phyloP scores from a whole-genome alignment of 345 rosid genomes.

The Turritis glabra region DNA sequence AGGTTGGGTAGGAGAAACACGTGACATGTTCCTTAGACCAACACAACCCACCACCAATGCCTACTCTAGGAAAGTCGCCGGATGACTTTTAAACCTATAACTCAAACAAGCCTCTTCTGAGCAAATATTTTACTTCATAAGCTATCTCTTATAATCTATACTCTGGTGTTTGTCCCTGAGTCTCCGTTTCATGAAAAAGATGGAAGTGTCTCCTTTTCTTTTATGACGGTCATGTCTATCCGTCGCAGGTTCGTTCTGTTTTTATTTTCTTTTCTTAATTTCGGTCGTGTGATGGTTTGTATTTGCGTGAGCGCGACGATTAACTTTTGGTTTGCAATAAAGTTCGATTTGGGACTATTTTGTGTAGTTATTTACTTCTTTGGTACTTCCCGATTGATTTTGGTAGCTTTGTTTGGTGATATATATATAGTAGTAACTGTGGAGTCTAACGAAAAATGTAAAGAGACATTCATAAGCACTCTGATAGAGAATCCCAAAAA shows the following conservation, averaged over 20 bases:
- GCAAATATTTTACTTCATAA: slow-evolving; percentile 1
- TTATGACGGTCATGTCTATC: neutral
- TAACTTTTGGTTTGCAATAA: slow-evolving; percentile 35
- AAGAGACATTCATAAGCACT: neutral
- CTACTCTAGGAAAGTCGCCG: slow-evolving; percentile 60
- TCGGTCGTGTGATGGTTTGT: slow-evolving; percentile 14
- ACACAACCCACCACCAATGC: slow-evolving; percentile 49
- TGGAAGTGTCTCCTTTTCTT: neutral
- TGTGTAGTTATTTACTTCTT: neutral
- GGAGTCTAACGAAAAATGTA: neutral
- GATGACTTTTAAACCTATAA: slow-evolving; percentile 35
- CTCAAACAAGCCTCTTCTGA: slow-evolving; percentile 13
- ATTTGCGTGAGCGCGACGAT: neutral
- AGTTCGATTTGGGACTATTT: slow-evolving; percentile 21
- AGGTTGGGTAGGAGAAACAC: slow-evolving; percentile 61
- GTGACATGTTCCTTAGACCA: slow-evolving; percentile 54
- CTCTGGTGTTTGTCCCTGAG: neutral
- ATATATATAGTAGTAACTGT: neutral
- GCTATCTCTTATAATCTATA: neutral
- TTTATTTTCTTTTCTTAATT: neutral
- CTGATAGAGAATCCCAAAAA: neutral
- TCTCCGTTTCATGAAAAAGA: neutral
- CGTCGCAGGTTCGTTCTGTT: neutral
- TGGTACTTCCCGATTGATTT: neutral
- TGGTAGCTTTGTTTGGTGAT: neutral